phyloP scores from a whole-genome alignment of 805 yeast genomes.

The Yarrowia divulgata region DNA sequence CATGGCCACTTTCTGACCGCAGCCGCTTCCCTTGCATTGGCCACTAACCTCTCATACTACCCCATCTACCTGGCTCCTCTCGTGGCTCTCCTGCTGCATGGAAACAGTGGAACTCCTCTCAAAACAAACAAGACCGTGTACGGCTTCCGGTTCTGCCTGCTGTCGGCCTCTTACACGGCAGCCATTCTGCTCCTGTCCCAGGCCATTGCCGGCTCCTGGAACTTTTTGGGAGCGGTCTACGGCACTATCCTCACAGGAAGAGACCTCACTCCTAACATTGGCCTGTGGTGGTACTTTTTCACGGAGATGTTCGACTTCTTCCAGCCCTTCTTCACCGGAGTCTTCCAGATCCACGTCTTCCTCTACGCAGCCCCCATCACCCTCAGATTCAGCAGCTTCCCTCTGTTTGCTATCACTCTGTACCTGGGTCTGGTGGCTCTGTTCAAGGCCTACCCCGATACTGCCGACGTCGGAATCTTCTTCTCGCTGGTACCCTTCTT shows the following conservation, averaged over 20 bases:
- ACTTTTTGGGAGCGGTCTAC: slow-evolving; percentile 62
- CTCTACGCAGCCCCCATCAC: slow-evolving; percentile 77
- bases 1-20: slow-evolving; percentile 54
- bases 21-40: slow-evolving; percentile 63
- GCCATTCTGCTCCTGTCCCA: slow-evolving; percentile 46
- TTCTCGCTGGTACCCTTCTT: slow-evolving; percentile 55
- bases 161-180: slow-evolving; percentile 41
- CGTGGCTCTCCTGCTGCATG: slow-evolving; percentile 50
- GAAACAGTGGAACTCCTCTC: slow-evolving; percentile 23
- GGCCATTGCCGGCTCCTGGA: slow-evolving; percentile 48
- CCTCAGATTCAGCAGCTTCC: slow-evolving; percentile 65
- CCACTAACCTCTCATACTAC: slow-evolving; percentile 68
- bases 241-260: slow-evolving; percentile 61
- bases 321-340: slow-evolving; percentile 78
- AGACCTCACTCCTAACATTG: slow-evolving; percentile 87
- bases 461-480: slow-evolving; percentile 74
- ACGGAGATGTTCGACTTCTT: slow-evolving; percentile 94
- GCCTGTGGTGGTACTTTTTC: slow-evolving; percentile 98
- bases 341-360: slow-evolving; percentile 77
- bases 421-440: slow-evolving; percentile 63
- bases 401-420: slow-evolving; percentile 62
- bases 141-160: slow-evolving; percentile 38
- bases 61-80: slow-evolving; percentile 70
- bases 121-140: slow-evolving; percentile 7
- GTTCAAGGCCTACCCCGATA: slow-evolving; percentile 84